phyloP scores from a whole-genome alignment of 768 basidiomycete species.

The Clitopilus passeckerianus region DNA sequence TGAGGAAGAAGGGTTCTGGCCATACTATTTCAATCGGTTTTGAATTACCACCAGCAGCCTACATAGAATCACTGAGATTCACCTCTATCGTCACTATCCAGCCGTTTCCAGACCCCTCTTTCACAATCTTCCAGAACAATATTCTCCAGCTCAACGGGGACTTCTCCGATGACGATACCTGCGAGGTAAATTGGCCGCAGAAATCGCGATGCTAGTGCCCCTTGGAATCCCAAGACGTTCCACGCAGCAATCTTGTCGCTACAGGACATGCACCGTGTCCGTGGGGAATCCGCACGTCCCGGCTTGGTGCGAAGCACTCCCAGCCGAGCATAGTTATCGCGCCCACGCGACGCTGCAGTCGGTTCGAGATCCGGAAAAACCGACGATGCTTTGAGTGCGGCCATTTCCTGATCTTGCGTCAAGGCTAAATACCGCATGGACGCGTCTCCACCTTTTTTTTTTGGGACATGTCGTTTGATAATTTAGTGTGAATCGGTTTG shows the following conservation, averaged over 20 bases:
- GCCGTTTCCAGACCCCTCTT: slow-evolving; percentile 58
- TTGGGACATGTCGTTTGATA: slow-evolving; percentile 4
- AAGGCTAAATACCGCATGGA: slow-evolving; percentile 76
- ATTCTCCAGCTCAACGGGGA: slow-evolving; percentile 32
- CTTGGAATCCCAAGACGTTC: slow-evolving; percentile 82
- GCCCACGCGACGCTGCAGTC: slow-evolving; percentile 56
- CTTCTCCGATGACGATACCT: slow-evolving; percentile 69
- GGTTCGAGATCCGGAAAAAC: slow-evolving; percentile 26
- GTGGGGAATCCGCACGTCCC: slow-evolving; percentile 84
- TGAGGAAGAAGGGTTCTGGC: slow-evolving; percentile 18
- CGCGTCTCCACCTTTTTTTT: slow-evolving; percentile 74
- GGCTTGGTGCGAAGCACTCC: slow-evolving; percentile 91
- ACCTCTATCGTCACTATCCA: slow-evolving; percentile 19
- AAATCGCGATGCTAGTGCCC: slow-evolving; percentile 60
- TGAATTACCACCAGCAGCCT: background rate
- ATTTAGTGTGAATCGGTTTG: background rate
- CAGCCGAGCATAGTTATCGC: slow-evolving; percentile 70
- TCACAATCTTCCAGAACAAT: slow-evolving; percentile 57
- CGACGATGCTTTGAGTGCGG: slow-evolving; percentile 55
- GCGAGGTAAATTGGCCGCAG: slow-evolving; percentile 62
- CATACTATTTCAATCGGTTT: background rate
- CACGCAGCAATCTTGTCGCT: slow-evolving; percentile 92
- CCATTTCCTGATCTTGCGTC: slow-evolving; percentile 70
- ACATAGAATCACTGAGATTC: background rate
- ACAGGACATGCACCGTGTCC: slow-evolving; percentile 85